Evolutionary conservation across 139 green algal genomes (phyloP).

Genomic region (Mychonastes homosphaera): DNA sequence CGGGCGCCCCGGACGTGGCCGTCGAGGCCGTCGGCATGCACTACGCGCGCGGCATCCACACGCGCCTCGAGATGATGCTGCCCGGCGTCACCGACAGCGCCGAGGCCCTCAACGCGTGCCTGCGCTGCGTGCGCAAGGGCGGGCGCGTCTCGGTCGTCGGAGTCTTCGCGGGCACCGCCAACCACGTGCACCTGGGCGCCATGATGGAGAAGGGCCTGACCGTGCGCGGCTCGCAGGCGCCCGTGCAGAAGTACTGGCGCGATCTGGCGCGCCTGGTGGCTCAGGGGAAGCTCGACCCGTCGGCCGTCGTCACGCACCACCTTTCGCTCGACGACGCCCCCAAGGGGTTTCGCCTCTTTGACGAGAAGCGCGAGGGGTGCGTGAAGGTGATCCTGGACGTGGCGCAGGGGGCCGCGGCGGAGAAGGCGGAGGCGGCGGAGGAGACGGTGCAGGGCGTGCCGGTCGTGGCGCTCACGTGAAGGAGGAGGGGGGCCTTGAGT

Average conservation of each 20-base stretch:
- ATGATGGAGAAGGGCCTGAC: constrained; percentile 72
- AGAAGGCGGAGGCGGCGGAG: no score
- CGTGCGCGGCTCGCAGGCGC: constrained; percentile 34
- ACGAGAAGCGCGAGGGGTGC: constrained; percentile 49
- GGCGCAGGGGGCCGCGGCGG: no score
- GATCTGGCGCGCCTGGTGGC: not conserved
- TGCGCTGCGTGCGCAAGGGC: constrained; percentile 40
- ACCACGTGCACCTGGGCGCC: constrained; percentile 63
- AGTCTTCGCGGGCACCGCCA: constrained; percentile 33
- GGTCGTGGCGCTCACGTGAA: no score
- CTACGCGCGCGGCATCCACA: constrained; percentile 37
- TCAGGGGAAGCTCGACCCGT: constrained; percentile 36
- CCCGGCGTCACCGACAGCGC: constrained; percentile 56
- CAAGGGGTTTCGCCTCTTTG: constrained; percentile 62
- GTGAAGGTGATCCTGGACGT: constrained; percentile 49
- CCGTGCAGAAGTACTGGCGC: constrained; percentile 23
- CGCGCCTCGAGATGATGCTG: not conserved
- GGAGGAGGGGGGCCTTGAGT: no score
- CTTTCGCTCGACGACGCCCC: constrained; percentile 41
- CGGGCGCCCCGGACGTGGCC: constrained; percentile 38
- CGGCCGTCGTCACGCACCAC: constrained; percentile 56
- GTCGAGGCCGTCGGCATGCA: constrained; percentile 69
- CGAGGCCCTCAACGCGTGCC: constrained; percentile 70
- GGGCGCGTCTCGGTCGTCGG: constrained; percentile 27
- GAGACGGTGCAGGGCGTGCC: no score